Evolutionary conservation across 2,329 filamentous ascomycete genomes (phyloP).

Genomic region (Alternaria novae-zelandiae): DNA sequence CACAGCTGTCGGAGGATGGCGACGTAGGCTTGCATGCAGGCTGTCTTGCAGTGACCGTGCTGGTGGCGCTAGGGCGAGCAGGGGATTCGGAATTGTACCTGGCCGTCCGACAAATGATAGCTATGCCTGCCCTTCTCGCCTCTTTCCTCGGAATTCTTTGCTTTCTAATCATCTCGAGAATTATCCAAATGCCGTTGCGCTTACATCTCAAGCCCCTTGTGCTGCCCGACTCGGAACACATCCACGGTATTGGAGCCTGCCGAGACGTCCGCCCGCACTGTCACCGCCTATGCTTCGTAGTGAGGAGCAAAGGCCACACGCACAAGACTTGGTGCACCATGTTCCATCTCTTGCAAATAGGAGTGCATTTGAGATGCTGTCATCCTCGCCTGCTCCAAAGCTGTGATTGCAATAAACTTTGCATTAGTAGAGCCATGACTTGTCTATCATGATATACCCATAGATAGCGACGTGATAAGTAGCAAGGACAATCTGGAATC

Average conservation of each 20-base stretch:
- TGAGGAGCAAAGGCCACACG: background rate
- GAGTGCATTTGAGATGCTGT: background rate
- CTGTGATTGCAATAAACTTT: background rate
- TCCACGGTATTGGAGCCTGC: background rate
- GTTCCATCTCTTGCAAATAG: background rate
- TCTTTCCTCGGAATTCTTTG: background rate
- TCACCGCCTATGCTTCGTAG: conserved; percentile 1
- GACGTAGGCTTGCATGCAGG: conserved; percentile 43
- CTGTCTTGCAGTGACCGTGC: conserved; percentile 36
- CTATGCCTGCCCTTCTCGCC: background rate
- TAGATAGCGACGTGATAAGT: background rate
- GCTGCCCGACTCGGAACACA: background rate
- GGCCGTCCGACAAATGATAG: conserved; percentile 10
- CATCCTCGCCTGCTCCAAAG: background rate
- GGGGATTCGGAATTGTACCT: conserved; percentile 43
- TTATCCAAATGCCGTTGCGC: background rate
- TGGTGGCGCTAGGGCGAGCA: conserved; percentile 41
- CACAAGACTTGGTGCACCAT: background rate
- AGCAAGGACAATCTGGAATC: background rate
- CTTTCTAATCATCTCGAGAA: background rate
- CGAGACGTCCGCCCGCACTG: background rate
- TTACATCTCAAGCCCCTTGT: background rate
- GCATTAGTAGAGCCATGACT: background rate
- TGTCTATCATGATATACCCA: background rate
- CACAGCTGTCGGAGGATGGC: conserved; percentile 28